Evolutionary conservation across 2,329 filamentous ascomycete species (phyloP), one percentile per base, ranked within the genome.

Genomic region (Botrytis fragariae): DNA sequence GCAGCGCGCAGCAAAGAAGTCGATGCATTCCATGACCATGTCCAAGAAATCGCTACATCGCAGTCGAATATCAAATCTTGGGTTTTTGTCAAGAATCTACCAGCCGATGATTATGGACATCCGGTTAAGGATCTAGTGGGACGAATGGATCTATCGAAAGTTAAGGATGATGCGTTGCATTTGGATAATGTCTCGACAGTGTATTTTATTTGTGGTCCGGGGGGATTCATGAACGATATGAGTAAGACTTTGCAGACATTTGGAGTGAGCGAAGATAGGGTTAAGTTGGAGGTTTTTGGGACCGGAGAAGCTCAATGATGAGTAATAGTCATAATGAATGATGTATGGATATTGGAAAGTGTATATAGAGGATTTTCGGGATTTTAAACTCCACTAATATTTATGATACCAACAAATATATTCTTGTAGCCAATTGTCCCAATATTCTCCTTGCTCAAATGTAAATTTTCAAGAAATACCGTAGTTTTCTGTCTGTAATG

Each of bases 11-110:
- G 84, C 65, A 83, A 84, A 3, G 83, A 82, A 22, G 82, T 83
- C 4, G 84, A 87, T 59, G 89, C 90, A 0, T 93, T 92, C 77
- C 84, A 81, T 70, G 78, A 83, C 42, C 84, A 88, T 74, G 80
- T 91, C 54, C 81, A 83, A 20, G 39, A 54, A 8, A 32, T 73
- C 4, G 65, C 20, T 25, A 9, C 54, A 18, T 42, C n/a, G 8
- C 25, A 69, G 16, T 37, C 32, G 3, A 71, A 73, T 29, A 9
- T 73, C 22, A n/a, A 45, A 1, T 45, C 64, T 5, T 59, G 44
- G 37, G 44, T 71, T 20, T 73, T 73, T 22, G 35, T 71, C 7
- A 71, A 61, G 9, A 71, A 71, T 25, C 29, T 51, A 3, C n/a
- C 44, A 12, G 54, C 42, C 1, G 45, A 37, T 22, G 14, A 73